Base-by-base conservation (phyloP, 2,329 filamentous ascomycete genomes). In the Botrytis paeoniae region DNA sequence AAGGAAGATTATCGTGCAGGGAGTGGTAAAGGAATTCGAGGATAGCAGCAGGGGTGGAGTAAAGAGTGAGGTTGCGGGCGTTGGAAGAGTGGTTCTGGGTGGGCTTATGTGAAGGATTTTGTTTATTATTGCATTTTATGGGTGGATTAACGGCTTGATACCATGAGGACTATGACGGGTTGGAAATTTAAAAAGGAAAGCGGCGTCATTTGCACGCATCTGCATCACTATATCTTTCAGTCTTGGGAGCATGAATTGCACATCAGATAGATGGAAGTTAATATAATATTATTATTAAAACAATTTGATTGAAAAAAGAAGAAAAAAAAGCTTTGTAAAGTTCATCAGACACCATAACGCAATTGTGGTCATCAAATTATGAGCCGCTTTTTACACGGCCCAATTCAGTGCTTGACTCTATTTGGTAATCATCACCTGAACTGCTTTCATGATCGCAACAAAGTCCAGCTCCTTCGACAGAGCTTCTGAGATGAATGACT, bases 371-470 rank as follows among this genome's bases (percentile, higher is more conserved):
- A 82, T 84, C 84, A 85, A 81, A 78, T 80, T 72, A 66, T 75
- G 75, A 73, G 74, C 78, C 77, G 78, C 76, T 78, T 79, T 78
- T 82, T 81, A 80, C 79, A 82, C 82, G 81, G 81, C 79, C 79
- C 80, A 88, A 89, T 73, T 97, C 93, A 93, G 95, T 93, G 94
- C 94, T 98, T 98, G 94, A 98, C 94, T 98, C 95, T 97, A 95
- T 95, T 86, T 92, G 88, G 86, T 91, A 89, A 89, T 97, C 94
- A 97, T 98, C 95, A 97, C 88, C 79, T 91, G 84, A 88, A 88
- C 75, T 71, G 74, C 69, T 76, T 78, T 78, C 77, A 10, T 68
- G 22, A 69, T 60, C 51, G 51, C 29, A 69, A 69, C 62, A 59
- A 84, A 88, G 86, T 87, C 89, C 85, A 87, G 86, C 89, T 86